Evolutionary conservation across 192 early-diverging fungal genomes (phyloP).

Genomic region (Gigaspora rosea): DNA sequence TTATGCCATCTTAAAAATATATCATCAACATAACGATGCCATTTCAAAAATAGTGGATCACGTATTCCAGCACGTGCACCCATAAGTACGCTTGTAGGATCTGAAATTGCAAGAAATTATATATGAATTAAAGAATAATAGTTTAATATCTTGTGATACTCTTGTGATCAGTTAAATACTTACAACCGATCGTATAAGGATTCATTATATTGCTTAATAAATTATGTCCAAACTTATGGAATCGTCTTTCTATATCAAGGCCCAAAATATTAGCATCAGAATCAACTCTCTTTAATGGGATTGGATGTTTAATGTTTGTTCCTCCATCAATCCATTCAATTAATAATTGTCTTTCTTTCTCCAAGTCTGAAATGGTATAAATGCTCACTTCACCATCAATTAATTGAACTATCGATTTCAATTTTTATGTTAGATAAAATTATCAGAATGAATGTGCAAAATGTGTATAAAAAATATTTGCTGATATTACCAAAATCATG

Average conservation of each 20-base stretch:
- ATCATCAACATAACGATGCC: constrained; percentile 14
- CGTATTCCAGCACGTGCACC: constrained; percentile 7
- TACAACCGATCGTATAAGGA: constrained; percentile 6
- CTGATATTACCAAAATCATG: neutral
- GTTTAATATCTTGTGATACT: neutral
- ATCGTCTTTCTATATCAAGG: neutral
- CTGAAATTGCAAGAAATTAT: neutral
- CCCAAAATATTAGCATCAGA: neutral
- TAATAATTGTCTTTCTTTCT: neutral
- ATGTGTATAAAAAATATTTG: no score
- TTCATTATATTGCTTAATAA: constrained; percentile 6
- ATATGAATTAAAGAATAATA: neutral
- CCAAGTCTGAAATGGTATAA: neutral
- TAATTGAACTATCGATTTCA: no score
- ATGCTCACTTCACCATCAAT: no score
- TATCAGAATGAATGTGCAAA: no score
- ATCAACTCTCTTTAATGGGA: neutral
- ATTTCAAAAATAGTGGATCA: constrained; percentile 17
- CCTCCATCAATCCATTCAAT: neutral
- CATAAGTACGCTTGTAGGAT: neutral
- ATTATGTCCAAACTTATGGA: neutral
- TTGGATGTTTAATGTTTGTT: neutral
- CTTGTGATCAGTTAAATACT: neutral
- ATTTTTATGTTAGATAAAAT: no score
- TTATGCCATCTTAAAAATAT: neutral